Conservation (phyloP, 2,329 filamentous ascomycete species). For the Monosporascus cannonballus region DNA sequence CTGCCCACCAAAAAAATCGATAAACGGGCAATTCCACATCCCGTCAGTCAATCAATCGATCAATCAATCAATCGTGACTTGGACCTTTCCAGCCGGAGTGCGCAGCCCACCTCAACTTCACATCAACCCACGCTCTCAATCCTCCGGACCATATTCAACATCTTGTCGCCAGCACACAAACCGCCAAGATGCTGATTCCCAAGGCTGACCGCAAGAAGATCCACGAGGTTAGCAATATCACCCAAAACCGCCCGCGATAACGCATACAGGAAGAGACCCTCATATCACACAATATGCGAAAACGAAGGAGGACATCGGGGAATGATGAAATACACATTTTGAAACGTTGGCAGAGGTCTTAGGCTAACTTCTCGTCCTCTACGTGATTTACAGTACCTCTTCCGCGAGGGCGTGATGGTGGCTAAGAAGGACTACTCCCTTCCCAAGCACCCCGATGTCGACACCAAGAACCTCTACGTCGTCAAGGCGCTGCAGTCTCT, state of each 20-base stretch:
- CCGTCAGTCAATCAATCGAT: background rate
- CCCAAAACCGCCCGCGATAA: background rate
- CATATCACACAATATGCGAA: background rate
- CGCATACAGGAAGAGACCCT: too few relatives aligned
- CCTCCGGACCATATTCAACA: conserved; percentile 38
- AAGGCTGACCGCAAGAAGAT: conserved; percentile 99
- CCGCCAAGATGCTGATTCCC: conserved; percentile 88
- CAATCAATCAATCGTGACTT: background rate
- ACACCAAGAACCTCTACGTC: conserved; percentile 99
- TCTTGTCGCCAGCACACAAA: conserved; percentile 41
- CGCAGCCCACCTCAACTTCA: conserved; percentile 15
- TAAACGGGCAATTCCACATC: background rate
- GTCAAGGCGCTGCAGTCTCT: conserved; percentile 99
- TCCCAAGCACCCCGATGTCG: conserved; percentile 94
- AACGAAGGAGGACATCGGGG: background rate
- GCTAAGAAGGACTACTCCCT: conserved; percentile 99
- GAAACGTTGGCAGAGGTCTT: conserved; percentile 1
- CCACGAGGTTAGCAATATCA: conserved; percentile 59
- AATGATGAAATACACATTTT: too few relatives aligned
- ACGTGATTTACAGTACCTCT: conserved; percentile 69
- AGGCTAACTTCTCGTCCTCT: conserved; percentile 24
- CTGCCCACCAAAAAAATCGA: conserved; percentile 3
- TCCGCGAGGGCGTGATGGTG: conserved; percentile 88
- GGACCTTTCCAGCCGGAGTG: conserved; percentile 12
- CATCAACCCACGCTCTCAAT: conserved; percentile 22